Base-by-base conservation (phyloP, 2,329 filamentous ascomycete genomes). In the Septoria petroselini region DNA sequence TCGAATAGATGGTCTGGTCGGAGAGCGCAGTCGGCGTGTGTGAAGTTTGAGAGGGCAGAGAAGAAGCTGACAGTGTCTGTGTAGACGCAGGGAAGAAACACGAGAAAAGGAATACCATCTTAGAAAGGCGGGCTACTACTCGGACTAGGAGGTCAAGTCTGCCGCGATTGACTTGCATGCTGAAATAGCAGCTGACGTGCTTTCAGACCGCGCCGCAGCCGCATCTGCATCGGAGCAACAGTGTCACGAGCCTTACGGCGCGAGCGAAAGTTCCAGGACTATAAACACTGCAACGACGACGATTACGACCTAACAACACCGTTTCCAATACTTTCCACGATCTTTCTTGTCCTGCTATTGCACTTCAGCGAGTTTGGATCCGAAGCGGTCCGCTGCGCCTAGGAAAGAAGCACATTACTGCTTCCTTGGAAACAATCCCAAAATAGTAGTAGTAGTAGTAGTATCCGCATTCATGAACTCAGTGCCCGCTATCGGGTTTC, bases 401-500 rank as follows among this genome's bases (percentile, higher is more conserved):
- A 27, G 9, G 23, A 5, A 27, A 27, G 9, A 9, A 5, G 9
- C 23, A 27, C 5, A 27, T 27, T 5, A 5, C 23, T 27, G 23
- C 23, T 27, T 27, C 5, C 23, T 5, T 5, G 23, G 23, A 5
- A 27, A 27, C 23, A 27, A 27, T 27, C 5, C 23, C 23, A 27
- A 9, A 9, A 27, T 27, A 35, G 9, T 18, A n/a, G 2, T 15
- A 18, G 17, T 39, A 12, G n/a, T 2, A 23, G n/a, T 11, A 9
- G 19, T 38, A 12, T 15, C 17, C 19, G 4, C 12, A 1, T 35
- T 17, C 11, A 29, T 39, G 7, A 37, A 34, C 41, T 68, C 59
- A 73, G 64, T 73, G 71, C 25, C 71, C 71, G 54, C 68, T 72
- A 23, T 71, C 71, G 33, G 71, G 70, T 14, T 72, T 75, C 45